A percentile compares a stretch with the other conserved stretches of the same genome.
Evolutionary conservation across 2,329 filamentous ascomycete genomes (phyloP).

Genomic region (Ilyonectria mors-panacis): DNA sequence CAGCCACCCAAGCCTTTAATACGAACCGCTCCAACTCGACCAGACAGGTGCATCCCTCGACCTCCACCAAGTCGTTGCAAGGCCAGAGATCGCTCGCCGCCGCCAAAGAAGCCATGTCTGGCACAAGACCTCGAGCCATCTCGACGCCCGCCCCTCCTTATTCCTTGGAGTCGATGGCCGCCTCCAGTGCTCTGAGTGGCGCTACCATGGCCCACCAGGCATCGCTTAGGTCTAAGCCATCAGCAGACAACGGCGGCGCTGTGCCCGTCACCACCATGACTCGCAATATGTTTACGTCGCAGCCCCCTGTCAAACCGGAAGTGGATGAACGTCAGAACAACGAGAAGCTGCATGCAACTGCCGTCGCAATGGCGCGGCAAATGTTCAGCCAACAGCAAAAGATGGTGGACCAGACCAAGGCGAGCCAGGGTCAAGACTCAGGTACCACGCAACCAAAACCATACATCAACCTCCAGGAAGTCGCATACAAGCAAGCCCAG

Average conservation of each 20-base stretch:
- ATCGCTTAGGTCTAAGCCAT: conserved; percentile 60
- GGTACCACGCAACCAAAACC: conserved; percentile 64
- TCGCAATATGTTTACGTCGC: conserved; percentile 83
- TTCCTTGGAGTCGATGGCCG: conserved; percentile 59
- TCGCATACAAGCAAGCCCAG: conserved; percentile 87
- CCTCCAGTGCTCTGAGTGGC: conserved; percentile 79
- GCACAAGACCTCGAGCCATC: conserved; percentile 72
- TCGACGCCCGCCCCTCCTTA: conserved; percentile 69
- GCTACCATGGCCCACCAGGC: conserved; percentile 77
- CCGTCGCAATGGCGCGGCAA: conserved; percentile 89
- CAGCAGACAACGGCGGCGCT: conserved; percentile 74
- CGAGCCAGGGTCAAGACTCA: conserved; percentile 52
- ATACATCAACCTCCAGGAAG: conserved; percentile 81
- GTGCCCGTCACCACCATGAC: conserved; percentile 77
- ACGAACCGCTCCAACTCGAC: conserved; percentile 53
- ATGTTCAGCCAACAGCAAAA: conserved; percentile 84
- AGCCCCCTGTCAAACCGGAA: conserved; percentile 80
- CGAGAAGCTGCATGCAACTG: conserved; percentile 84
- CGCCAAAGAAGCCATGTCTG: conserved; percentile 82
- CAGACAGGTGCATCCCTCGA: conserved; percentile 37
- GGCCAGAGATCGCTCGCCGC: conserved; percentile 79
- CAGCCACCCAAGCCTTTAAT: conserved; percentile 76
- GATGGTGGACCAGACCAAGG: conserved; percentile 66
- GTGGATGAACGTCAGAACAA: conserved; percentile 80
- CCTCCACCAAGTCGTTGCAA: conserved; percentile 60